phyloP scores from a whole-genome alignment of 345 rosid species.

The Dipteronia sinensis region DNA sequence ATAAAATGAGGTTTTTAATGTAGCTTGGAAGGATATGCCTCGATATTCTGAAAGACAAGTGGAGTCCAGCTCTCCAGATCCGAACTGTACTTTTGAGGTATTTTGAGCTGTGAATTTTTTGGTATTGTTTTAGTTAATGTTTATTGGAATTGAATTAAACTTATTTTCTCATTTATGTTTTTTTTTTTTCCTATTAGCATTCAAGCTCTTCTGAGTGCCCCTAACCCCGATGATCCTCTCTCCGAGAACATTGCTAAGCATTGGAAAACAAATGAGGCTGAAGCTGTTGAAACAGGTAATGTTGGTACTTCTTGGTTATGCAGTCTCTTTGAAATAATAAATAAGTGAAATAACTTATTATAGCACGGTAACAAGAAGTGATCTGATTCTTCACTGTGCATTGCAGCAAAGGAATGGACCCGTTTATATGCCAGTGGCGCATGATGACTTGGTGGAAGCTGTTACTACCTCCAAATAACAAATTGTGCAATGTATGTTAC shows the following conservation, averaged over 20 bases:
- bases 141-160: background rate
- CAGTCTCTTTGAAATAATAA: conserved; percentile 1
- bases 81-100: conserved; percentile 98
- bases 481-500: conserved; percentile 38
- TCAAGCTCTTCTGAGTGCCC: conserved; percentile 98
- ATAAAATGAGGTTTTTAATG: conserved; percentile 12
- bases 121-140: no score
- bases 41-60: conserved; percentile 96
- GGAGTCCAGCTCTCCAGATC: conserved; percentile 99
- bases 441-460: conserved; percentile 37
- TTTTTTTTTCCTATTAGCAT: conserved; percentile 44
- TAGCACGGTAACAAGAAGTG: background rate
- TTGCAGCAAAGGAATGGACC: conserved; percentile 98
- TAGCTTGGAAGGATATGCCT: conserved; percentile 99
- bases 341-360: background rate
- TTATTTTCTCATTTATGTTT: background rate
- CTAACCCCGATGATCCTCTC: conserved; percentile 97
- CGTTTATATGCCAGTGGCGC: conserved; percentile 89
- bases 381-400: background rate
- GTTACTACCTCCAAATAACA: conserved; percentile 27
- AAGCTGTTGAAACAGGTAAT: conserved; percentile 97
- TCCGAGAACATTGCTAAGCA: conserved; percentile 99
- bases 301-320: background rate
- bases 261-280: conserved; percentile 94
- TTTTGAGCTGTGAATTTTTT: background rate